These are phyloP conservation scores for Chenopodium formosanum DNA, from an alignment of 148 eudicot species.

Conservation along the genomic window DNA sequence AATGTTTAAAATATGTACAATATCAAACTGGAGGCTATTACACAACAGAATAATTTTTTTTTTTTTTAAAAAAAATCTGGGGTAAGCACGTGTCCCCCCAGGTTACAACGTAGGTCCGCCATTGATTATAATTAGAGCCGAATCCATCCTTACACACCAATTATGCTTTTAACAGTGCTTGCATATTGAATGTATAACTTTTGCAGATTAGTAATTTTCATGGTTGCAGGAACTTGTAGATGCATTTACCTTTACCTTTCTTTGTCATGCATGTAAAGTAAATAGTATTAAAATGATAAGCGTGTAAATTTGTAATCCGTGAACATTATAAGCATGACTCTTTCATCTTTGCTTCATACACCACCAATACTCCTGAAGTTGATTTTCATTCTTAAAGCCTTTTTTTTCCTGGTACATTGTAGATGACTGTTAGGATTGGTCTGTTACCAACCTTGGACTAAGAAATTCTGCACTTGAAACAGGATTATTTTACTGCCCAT, in stretches of 20 bases:
- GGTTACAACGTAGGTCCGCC: too few species aligned
- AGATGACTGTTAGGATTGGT: neutral
- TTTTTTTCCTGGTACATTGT: neutral
- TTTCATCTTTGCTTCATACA: neutral
- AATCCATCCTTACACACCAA: neutral
- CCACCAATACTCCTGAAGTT: neutral
- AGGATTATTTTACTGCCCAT: conserved; percentile 95
- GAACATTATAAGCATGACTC: neutral
- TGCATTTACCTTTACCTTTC: neutral
- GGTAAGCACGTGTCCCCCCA: too few species aligned
- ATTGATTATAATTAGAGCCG: neutral
- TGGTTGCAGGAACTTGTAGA: neutral
- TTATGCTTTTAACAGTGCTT: neutral
- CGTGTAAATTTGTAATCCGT: neutral
- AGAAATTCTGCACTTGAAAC: conserved; percentile 22
- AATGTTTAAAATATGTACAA: too few species aligned
- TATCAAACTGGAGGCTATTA: too few species aligned
- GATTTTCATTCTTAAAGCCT: neutral
- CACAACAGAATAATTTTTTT: too few species aligned
- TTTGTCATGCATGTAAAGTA: neutral
- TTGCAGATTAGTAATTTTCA: neutral
- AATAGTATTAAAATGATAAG: neutral
- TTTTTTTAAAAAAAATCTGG: too few species aligned
- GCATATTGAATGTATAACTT: neutral
- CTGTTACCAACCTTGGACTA: conserved; percentile 13